These are phyloP conservation scores for Aspergillus caelatus DNA, from an alignment of 2,329 filamentous ascomycete genomes.

Conservation along the genomic window DNA sequence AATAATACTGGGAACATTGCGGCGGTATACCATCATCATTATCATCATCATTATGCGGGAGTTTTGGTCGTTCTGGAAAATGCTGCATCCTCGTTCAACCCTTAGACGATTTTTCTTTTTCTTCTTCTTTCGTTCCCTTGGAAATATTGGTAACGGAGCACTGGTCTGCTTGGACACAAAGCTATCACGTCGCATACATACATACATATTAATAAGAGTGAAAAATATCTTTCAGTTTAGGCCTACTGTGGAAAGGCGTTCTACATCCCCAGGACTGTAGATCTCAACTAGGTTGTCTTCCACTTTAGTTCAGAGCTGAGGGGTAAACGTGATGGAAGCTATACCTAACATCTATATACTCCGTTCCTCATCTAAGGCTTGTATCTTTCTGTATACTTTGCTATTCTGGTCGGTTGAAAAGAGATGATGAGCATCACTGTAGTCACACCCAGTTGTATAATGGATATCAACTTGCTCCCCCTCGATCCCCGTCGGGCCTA, in stretches of 20 bases:
- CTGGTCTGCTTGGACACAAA: neutral
- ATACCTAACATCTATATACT: neutral
- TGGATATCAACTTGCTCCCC: too few species aligned
- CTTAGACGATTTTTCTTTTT: neutral
- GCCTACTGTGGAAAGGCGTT: neutral
- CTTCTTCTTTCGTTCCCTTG: neutral
- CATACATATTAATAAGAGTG: neutral
- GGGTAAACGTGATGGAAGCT: neutral
- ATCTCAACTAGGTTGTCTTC: neutral
- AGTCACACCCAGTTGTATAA: too few species aligned
- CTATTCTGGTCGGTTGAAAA: too few species aligned
- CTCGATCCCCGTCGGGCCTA: too few species aligned
- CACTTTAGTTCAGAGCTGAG: neutral
- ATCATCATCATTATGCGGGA: neutral
- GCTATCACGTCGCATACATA: neutral
- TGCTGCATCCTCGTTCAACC: neutral
- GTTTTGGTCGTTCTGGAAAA: conserved; percentile 2
- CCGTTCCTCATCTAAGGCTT: neutral
- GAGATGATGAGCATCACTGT: too few species aligned
- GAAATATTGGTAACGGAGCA: neutral
- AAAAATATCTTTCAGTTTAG: neutral
- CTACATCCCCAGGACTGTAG: neutral
- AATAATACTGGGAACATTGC: neutral
- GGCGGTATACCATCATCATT: neutral
- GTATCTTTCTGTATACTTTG: too few species aligned